Evolutionary conservation across 2,329 filamentous ascomycete genomes (phyloP).

Genomic region (Diaporthe velutina): DNA sequence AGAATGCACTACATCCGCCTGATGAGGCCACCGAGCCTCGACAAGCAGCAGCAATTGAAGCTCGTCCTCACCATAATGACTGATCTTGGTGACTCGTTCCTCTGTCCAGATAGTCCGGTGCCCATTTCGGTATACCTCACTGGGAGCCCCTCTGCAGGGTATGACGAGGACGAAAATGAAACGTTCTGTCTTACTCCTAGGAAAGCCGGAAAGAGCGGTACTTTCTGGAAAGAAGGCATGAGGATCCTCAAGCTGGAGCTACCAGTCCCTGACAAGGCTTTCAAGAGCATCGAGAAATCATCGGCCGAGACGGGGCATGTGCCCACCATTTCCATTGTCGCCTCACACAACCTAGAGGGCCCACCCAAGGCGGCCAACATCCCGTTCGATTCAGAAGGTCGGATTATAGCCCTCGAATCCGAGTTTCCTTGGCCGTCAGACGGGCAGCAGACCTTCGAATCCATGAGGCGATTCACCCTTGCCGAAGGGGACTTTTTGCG

Average conservation of each 20-base stretch:
- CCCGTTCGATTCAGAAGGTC: conserved; percentile 46
- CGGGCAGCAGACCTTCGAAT: conserved; percentile 42
- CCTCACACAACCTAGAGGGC: conserved; percentile 34
- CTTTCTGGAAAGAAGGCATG: conserved; percentile 50
- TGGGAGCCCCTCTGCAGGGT: not conserved
- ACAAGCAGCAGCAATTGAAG: conserved; percentile 48
- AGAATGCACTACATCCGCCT: conserved; percentile 71
- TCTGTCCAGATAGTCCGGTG: conserved; percentile 60
- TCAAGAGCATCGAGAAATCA: not conserved
- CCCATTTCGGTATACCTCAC: conserved; percentile 50
- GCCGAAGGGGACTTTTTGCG: conserved; percentile 47
- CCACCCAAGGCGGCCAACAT: conserved; percentile 44
- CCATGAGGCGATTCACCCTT: conserved; percentile 49
- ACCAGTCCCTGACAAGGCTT: conserved; percentile 41
- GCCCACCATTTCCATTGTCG: conserved; percentile 45
- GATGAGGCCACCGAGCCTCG: conserved; percentile 60
- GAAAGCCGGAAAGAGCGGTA: conserved; percentile 32
- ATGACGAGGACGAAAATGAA: not conserved
- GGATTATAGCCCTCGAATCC: conserved; percentile 60
- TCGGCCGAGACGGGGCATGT: conserved; percentile 14
- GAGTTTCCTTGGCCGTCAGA: conserved; percentile 43
- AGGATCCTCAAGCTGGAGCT: conserved; percentile 53
- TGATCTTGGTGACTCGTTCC: conserved; percentile 68
- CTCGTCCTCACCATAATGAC: conserved; percentile 69
- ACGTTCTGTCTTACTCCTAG: not conserved